Evolutionary conservation across 208 protist genomes (phyloP).

Genomic region (Leishmania braziliensis): DNA sequence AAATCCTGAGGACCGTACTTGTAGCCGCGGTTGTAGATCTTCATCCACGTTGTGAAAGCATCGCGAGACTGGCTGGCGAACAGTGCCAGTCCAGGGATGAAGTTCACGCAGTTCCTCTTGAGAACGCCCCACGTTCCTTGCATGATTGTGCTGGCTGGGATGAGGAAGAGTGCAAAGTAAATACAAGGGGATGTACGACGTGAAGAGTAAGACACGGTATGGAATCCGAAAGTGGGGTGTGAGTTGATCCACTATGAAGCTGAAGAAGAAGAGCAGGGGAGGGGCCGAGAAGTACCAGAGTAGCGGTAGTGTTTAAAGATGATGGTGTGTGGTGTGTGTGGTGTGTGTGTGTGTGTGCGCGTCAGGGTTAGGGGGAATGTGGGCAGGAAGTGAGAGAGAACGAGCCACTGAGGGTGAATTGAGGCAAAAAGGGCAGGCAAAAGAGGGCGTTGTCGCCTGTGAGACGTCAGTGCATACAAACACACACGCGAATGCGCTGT

Average conservation of each 20-base stretch:
- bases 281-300: not conserved
- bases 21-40: conserved; percentile 84
- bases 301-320: not conserved
- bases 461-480: too few species aligned
- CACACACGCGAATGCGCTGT: too few species aligned
- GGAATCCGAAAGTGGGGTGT: not conserved
- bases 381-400: not conserved
- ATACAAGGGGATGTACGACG: not conserved
- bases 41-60: conserved; percentile 73
- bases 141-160: conserved; percentile 37
- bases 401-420: not conserved
- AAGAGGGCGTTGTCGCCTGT: not conserved
- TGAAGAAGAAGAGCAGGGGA: conserved; percentile 4
- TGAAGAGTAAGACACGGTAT: not conserved
- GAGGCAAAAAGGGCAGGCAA: conserved; percentile 2
- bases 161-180: not conserved
- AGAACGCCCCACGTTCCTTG: conserved; percentile 80
- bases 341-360: conserved; percentile 9
- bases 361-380: not conserved
- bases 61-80: conserved; percentile 65
- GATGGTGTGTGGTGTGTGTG: not conserved
- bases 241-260: not conserved
- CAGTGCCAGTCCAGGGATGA: conserved; percentile 57
- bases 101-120: conserved; percentile 82
- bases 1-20: conserved; percentile 73